Conservation (phyloP, 106 monocot species). For the Acorus calamus region DNA sequence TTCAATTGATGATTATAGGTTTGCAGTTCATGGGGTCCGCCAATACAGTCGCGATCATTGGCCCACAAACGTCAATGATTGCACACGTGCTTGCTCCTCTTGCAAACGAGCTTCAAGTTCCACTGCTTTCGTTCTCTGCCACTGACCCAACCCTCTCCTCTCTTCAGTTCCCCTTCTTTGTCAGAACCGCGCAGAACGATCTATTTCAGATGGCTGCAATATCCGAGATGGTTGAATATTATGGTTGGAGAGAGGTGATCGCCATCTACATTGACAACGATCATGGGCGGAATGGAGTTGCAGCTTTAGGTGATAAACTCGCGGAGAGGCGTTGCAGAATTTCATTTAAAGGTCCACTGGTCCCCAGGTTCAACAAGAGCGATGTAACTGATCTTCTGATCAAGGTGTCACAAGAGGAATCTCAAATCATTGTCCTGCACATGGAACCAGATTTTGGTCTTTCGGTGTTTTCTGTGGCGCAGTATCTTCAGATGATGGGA, state of each 20-base stretch:
- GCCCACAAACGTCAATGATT: constrained; percentile 4
- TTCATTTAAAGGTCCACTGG: constrained; percentile 3
- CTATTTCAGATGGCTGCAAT: constrained; percentile 10
- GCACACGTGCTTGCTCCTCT: constrained; percentile 6
- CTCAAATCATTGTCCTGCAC: constrained; percentile 4
- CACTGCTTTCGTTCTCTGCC: constrained; percentile 9
- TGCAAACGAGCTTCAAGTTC: constrained; percentile 10
- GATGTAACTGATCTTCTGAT: constrained; percentile 6
- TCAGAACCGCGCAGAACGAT: constrained; percentile 8
- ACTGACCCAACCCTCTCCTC: constrained; percentile 14
- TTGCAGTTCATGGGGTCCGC: constrained; percentile 5
- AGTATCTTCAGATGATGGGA: neutral
- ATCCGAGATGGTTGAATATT: constrained; percentile 4
- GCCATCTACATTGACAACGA: constrained; percentile 7
- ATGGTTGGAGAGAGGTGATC: constrained; percentile 1
- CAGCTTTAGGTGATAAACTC: constrained; percentile 7
- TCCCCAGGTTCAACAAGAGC: neutral
- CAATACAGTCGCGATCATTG: constrained; percentile 2
- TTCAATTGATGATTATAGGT: constrained; percentile 1
- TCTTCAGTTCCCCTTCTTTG: constrained; percentile 9
- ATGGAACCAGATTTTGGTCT: neutral
- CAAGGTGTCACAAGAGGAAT: neutral
- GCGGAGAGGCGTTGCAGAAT: constrained; percentile 1
- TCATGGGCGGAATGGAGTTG: constrained; percentile 9
- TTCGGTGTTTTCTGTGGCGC: neutral